Base-by-base conservation (phyloP, 2,329 filamentous ascomycete species). In the Cercospora nicotianae region DNA sequence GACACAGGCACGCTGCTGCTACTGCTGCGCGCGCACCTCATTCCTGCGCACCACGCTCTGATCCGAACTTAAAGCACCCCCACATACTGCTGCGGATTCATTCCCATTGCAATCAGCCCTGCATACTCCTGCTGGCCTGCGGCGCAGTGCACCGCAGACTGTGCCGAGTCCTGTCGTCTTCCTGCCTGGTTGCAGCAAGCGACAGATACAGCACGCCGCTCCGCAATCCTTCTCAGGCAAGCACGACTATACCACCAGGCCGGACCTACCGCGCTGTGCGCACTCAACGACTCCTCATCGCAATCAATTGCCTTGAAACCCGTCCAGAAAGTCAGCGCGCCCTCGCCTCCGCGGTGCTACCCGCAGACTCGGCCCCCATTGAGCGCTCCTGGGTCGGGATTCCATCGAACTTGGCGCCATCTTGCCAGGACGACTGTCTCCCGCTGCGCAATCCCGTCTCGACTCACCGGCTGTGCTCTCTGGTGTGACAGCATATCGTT, bases 151-250 rank as follows among this genome's bases (percentile, higher is more conserved):
- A 59, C 63, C 31, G 55, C 48, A 58, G 26, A 42, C 53, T 58
- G 48, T 63, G 63, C 63, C 48, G 63, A 69, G 64, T 61, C 58
- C 45, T 60, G 48, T 60, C 51, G 42, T 66, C 66, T 66, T 67
- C 48, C 69, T 71, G 69, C 69, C 69, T 69, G 69, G 69, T 20
- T 58, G 70, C 70, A 68, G 65, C 51, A 58, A 55, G 53, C 57
- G 63, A 68, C 58, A 66, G 53, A 60, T 60, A 53, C 64, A 62
- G 62, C 55, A 51, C 59, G 31, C 63, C 55, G 67, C 60, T 65
- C 58, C 58, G 55, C 33, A 23, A 58, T 64, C 62, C 66, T 53
- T 58, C 63, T 10, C 42, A 20, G 51, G 63, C 45, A 59, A 55
- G 60, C 62, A 64, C 66, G 42, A 60, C 63, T 26, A 63, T n/a